phyloP scores from a whole-genome alignment of 2,329 filamentous ascomycete genomes.

The Aspergillus brasiliensis region DNA sequence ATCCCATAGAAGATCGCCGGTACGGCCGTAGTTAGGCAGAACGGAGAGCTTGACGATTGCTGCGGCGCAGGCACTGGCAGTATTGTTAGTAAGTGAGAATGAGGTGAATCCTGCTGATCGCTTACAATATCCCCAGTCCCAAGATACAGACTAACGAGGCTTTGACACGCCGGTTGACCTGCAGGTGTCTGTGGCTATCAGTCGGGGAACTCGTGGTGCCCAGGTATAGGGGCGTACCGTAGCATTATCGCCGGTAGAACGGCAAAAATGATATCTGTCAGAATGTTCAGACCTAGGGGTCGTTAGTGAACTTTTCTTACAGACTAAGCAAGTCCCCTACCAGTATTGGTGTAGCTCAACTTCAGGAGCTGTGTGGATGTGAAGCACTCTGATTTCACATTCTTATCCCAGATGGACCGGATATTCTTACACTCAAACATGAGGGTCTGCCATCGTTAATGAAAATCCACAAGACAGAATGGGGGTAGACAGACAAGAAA shows the following conservation, averaged over 20 bases:
- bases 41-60: conserved; percentile 48
- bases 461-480: conserved; percentile 30
- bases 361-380: conserved; percentile 39
- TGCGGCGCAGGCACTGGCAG: conserved; percentile 41
- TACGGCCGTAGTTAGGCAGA: conserved; percentile 43
- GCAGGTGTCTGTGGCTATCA: conserved; percentile 28
- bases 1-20: conserved; percentile 50
- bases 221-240: conserved; percentile 18
- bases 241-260: conserved; percentile 46
- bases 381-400: conserved; percentile 48
- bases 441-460: conserved; percentile 41
- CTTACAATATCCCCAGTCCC: conserved; percentile 48
- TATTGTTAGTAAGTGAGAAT: background rate
- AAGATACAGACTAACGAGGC: conserved; percentile 42
- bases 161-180: conserved; percentile 43
- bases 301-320: background rate
- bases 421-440: conserved; percentile 54
- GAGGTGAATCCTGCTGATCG: background rate
- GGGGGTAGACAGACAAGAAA: conserved; percentile 15
- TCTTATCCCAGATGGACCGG: conserved; percentile 48
- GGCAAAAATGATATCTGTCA: conserved; percentile 46
- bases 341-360: conserved; percentile 48
- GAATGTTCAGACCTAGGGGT: conserved; percentile 33
- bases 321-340: conserved; percentile 7
- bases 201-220: background rate